Percentiles rank a stretch among this genome's conserved stretches.
These are phyloP conservation scores for Staphylotrichum longicolle DNA, from an alignment of 495 filamentous ascomycete genomes.

Conservation along the genomic window DNA sequence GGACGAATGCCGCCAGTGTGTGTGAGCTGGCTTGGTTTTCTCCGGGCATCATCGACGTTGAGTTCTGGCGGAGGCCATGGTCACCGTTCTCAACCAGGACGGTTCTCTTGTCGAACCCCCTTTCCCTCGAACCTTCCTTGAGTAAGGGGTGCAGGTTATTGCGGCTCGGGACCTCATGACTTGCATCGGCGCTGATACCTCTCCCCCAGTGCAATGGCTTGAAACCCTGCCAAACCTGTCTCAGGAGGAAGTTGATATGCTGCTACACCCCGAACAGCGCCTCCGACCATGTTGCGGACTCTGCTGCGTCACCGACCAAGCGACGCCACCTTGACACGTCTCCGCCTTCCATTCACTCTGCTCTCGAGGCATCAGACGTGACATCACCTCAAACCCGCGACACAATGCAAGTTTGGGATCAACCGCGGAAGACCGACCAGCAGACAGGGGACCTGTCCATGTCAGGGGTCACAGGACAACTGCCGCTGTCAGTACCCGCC, in stretches of 20 bases:
- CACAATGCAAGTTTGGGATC: constrained; percentile 28
- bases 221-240: constrained; percentile 66
- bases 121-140: background rate
- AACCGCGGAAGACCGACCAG: constrained; percentile 22
- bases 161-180: constrained; percentile 6
- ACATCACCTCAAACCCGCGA: constrained; percentile 22
- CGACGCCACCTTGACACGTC: constrained; percentile 44
- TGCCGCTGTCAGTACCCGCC: constrained; percentile 21
- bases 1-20: background rate
- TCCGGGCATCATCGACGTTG: too few relatives aligned
- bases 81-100: too few relatives aligned
- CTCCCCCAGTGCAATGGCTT: constrained; percentile 62
- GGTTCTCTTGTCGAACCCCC: background rate
- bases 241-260: constrained; percentile 56
- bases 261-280: constrained; percentile 43
- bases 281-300: constrained; percentile 37
- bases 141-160: background rate
- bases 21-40: too few relatives aligned
- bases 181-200: constrained; percentile 22
- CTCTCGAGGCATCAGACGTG: constrained; percentile 23
- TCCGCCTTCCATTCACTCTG: constrained; percentile 28
- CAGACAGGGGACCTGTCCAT: constrained; percentile 22
- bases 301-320: constrained; percentile 45
- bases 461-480: constrained; percentile 23
- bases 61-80: too few relatives aligned